These are phyloP conservation scores for Blastocystis sp. DNA, from an alignment of 352 stramenopile species.

Conservation along the genomic window DNA sequence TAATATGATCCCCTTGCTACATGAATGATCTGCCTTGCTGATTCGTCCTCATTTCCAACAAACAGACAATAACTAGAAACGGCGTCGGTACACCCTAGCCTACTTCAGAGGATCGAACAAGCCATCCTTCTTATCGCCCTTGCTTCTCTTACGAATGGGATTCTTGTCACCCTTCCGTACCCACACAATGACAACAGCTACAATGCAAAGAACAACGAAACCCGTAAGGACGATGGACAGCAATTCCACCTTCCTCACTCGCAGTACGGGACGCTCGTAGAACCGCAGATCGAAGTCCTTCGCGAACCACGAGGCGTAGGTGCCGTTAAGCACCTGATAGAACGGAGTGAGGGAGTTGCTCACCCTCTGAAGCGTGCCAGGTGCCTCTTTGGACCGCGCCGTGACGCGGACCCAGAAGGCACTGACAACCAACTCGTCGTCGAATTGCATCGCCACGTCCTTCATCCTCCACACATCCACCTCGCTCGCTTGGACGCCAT, in stretches of 20 bases:
- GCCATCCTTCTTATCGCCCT: no score
- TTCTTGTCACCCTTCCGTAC: no score
- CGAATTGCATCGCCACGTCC: neutral
- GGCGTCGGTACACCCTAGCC: no score
- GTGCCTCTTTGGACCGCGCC: neutral
- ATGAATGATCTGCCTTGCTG: no score
- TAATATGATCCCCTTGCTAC: no score
- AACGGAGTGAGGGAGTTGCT: neutral
- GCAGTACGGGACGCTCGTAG: constrained; percentile 4
- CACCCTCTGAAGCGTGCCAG: neutral
- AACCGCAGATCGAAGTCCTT: constrained; percentile 4
- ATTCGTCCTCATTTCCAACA: no score
- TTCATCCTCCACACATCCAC: constrained; percentile 15
- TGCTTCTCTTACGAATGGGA: no score
- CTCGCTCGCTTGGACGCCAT: neutral
- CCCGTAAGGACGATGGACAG: no score
- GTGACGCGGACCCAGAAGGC: constrained; percentile 24
- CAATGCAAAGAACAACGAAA: no score
- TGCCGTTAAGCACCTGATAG: neutral
- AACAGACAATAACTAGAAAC: no score
- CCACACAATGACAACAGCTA: no score
- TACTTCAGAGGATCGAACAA: no score
- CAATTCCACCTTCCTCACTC: neutral
- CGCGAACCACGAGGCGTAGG: neutral
- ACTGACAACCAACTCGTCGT: neutral